A percentile compares a stretch with the other conserved stretches of the same genome.
phyloP scores from a whole-genome alignment of 371 early-diverging fungal genomes.

The Syncephalastrum racemosum region DNA sequence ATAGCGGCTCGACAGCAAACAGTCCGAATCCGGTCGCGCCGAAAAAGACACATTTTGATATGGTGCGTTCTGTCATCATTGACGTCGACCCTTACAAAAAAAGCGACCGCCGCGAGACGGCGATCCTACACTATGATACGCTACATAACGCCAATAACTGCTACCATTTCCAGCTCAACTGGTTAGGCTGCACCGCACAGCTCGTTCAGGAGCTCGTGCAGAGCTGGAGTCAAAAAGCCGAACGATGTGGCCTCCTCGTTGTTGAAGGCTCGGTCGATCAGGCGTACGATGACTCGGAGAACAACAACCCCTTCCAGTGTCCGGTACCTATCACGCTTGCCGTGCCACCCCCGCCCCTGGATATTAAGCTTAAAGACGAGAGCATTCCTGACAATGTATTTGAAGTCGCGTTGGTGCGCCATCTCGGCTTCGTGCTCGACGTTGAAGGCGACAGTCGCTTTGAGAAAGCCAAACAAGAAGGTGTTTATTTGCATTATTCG shows the following conservation, averaged over 20 bases:
- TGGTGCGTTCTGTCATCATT: constrained; percentile 69
- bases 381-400: constrained; percentile 75
- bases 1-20: constrained; percentile 26
- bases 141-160: constrained; percentile 84
- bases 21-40: constrained; percentile 14
- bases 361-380: constrained; percentile 40
- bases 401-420: constrained; percentile 78
- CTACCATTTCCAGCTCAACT: constrained; percentile 93
- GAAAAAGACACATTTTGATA: constrained; percentile 28
- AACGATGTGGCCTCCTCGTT: constrained; percentile 85
- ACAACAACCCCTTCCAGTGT: constrained; percentile 89
- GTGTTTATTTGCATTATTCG: constrained; percentile 63
- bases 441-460: constrained; percentile 85
- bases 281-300: constrained; percentile 60
- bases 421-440: constrained; percentile 89
- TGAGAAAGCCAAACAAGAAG: constrained; percentile 43
- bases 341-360: constrained; percentile 61
- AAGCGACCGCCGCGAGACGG: constrained; percentile 80
- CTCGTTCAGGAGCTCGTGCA: constrained; percentile 87
- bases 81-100: constrained; percentile 77
- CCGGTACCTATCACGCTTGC: constrained; percentile 72
- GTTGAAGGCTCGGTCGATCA: constrained; percentile 93
- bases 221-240: constrained; percentile 83
- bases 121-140: constrained; percentile 88
- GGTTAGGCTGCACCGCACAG: constrained; percentile 93